phyloP scores from a whole-genome alignment of 192 early-diverging fungal species.

The Coemansia sp. region DNA sequence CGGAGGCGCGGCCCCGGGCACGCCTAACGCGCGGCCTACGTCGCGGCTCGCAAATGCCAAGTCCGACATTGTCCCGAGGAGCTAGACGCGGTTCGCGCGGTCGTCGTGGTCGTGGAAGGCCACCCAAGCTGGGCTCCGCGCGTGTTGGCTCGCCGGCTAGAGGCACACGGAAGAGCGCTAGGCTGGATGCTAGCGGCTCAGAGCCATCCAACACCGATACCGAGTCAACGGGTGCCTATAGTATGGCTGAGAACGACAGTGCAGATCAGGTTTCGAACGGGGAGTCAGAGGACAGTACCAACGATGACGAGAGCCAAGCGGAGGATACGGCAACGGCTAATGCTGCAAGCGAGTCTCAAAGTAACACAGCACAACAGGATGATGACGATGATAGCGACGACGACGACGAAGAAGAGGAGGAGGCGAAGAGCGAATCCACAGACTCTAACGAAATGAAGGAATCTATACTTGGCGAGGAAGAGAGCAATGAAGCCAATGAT shows the following conservation, averaged over 20 bases:
- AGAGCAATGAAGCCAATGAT: neutral
- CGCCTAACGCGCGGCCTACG: slow-evolving; percentile 42
- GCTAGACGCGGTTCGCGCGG: slow-evolving; percentile 19
- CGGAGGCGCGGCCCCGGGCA: slow-evolving; percentile 8
- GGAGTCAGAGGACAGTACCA: neutral
- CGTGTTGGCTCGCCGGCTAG: neutral
- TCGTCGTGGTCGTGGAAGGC: slow-evolving; percentile 16
- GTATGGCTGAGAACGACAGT: neutral
- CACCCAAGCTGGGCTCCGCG: neutral
- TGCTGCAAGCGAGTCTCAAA: neutral
- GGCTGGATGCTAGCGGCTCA: neutral
- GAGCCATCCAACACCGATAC: slow-evolving; percentile 5
- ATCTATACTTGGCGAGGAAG: neutral
- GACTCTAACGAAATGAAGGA: neutral
- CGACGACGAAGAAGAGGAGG: neutral
- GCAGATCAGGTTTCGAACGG: neutral
- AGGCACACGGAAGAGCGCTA: neutral
- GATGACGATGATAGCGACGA: slow-evolving; percentile 12
- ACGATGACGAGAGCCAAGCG: slow-evolving; percentile 1
- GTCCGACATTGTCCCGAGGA: neutral
- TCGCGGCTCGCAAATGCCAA: slow-evolving; percentile 6
- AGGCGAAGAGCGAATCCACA: slow-evolving; percentile 8
- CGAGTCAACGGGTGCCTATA: slow-evolving; percentile 3
- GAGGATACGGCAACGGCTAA: neutral
- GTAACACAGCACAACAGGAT: neutral